Percentiles rank a stretch among this genome's conserved stretches.
These are phyloP conservation scores for Salvia miltiorrhiza DNA, from an alignment of 257 asterid genomes.

Conservation along the genomic window DNA sequence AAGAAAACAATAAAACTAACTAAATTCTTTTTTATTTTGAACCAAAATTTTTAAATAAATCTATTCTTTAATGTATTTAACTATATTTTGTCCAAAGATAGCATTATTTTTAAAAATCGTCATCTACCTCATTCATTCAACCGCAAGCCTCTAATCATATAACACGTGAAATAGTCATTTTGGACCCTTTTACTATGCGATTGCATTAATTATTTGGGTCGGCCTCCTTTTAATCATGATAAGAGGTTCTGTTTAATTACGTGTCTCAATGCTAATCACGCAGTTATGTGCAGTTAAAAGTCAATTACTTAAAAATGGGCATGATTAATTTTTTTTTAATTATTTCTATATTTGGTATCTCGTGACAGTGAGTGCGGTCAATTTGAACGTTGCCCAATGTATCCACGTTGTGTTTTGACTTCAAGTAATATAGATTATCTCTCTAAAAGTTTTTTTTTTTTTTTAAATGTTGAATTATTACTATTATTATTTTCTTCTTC, in stretches of 20 bases:
- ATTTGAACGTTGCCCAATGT: conserved; percentile 12
- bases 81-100: too few species aligned
- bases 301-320: conserved; percentile 28
- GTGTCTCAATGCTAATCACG: conserved; percentile 38
- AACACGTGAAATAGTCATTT: conserved; percentile 26
- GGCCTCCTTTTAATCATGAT: conserved; percentile 35
- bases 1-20: too few species aligned
- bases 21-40: too few species aligned
- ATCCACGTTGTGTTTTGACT: conserved; percentile 35
- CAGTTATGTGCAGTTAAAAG: conserved; percentile 18
- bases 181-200: conserved; percentile 12
- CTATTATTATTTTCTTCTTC: neutral
- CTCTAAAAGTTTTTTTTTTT: too few species aligned
- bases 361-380: conserved; percentile 19
- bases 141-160: neutral
- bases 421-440: neutral
- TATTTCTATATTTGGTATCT: conserved; percentile 21
- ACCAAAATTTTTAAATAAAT: too few species aligned
- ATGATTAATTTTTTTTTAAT: neutral
- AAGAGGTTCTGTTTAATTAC: conserved; percentile 21
- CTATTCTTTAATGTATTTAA: too few species aligned
- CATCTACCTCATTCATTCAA: neutral
- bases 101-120: conserved; percentile 3
- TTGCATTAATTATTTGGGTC: conserved; percentile 11
- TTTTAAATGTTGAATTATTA: conserved; percentile 6